Evolutionary conservation across 2,329 filamentous ascomycete genomes (phyloP).

Genomic region (Pseudocercospora crystallina): DNA sequence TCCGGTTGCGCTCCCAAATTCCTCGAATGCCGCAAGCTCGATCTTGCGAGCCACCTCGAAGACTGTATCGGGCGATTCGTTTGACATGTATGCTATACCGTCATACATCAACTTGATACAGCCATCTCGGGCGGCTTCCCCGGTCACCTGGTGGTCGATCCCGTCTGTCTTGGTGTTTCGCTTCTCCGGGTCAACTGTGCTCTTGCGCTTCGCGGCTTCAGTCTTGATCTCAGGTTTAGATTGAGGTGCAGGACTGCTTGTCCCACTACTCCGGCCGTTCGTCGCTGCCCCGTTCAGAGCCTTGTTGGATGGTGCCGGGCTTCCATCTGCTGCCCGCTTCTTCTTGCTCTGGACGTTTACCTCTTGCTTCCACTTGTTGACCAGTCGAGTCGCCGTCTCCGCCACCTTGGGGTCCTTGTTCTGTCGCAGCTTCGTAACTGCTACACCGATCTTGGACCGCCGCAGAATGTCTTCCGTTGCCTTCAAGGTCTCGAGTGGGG

Average conservation of each 20-base stretch:
- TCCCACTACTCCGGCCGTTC: conserved; percentile 22
- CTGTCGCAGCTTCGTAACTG: conserved; percentile 79
- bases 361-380: conserved; percentile 81
- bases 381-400: conserved; percentile 74
- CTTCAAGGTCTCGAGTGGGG: conserved; percentile 74
- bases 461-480: conserved; percentile 88
- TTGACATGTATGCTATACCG: conserved; percentile 73
- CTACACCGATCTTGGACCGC: conserved; percentile 86
- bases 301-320: conserved; percentile 45
- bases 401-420: conserved; percentile 75
- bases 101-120: conserved; percentile 94
- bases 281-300: conserved; percentile 37
- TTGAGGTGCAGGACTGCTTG: conserved; percentile 41
- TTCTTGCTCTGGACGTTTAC: conserved; percentile 57
- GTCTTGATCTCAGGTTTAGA: conserved; percentile 47
- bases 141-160: conserved; percentile 74
- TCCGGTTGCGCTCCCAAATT: conserved; percentile 68
- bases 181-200: conserved; percentile 67
- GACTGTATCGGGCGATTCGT: conserved; percentile 62
- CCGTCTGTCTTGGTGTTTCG: conserved; percentile 80
- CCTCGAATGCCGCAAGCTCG: conserved; percentile 72
- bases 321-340: conserved; percentile 36
- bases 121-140: conserved; percentile 71
- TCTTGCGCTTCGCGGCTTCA: conserved; percentile 41
- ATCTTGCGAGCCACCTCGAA: conserved; percentile 67